Conservation (phyloP, 1,284 basidiomycete species). For the Agaricales sp. region DNA sequence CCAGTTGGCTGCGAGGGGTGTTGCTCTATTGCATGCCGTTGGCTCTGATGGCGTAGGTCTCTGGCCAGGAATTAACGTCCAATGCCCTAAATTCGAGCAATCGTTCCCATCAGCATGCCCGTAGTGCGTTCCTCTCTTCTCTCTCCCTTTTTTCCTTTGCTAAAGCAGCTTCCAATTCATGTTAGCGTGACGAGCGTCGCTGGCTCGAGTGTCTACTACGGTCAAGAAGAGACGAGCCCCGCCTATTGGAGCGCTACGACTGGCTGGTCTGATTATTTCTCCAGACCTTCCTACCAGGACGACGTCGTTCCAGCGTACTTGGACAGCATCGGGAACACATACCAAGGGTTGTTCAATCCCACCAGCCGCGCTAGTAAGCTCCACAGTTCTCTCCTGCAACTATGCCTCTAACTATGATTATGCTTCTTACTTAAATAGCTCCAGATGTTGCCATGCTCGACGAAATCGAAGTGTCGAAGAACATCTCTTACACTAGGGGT, state of each 20-base stretch:
- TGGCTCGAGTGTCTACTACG: no score
- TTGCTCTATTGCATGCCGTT: background rate
- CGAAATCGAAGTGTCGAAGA: no score
- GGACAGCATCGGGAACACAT: slow-evolving; percentile 4
- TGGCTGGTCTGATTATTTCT: slow-evolving; percentile 13
- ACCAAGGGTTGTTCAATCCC: slow-evolving; percentile 6
- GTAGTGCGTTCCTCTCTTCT: background rate
- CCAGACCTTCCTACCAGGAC: slow-evolving; percentile 21
- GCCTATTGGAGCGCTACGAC: background rate
- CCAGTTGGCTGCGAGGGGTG: background rate
- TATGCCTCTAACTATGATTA: no score
- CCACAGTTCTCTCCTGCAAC: no score
- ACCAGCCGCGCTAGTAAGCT: slow-evolving; percentile 9
- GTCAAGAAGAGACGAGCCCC: background rate
- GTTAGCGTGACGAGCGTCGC: background rate
- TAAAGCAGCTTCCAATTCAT: no score
- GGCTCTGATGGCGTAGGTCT: background rate
- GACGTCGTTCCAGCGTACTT: slow-evolving; percentile 16
- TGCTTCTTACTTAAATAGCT: background rate
- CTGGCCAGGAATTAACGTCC: background rate
- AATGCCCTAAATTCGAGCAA: background rate
- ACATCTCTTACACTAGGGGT: no score
- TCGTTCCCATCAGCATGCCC: background rate
- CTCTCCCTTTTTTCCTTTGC: background rate
- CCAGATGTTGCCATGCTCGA: background rate